phyloP scores from a whole-genome alignment of 2,329 filamentous ascomycete species.

The Volutella citrinella region DNA sequence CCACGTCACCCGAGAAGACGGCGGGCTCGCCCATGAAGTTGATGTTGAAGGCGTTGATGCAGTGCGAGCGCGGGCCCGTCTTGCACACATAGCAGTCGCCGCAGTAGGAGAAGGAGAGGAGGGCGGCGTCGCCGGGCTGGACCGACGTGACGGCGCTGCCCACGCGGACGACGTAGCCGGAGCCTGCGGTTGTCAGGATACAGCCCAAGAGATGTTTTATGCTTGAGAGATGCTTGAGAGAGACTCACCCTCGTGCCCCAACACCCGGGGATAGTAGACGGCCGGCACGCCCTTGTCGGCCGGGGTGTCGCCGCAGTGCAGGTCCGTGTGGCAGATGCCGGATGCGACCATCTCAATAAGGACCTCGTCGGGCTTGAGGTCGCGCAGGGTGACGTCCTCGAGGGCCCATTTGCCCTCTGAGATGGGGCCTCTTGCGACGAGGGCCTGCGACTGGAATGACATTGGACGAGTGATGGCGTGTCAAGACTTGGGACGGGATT shows the following conservation, averaged over 20 bases:
- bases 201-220: no score
- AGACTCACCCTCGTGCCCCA: slow-evolving; percentile 51
- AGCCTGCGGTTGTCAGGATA: no score
- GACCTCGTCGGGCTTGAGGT: slow-evolving; percentile 41
- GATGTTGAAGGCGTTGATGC: slow-evolving; percentile 42
- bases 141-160: slow-evolving; percentile 47
- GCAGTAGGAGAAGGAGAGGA: slow-evolving; percentile 41
- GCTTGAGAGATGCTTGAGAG: not conserved
- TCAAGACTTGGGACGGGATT: no score
- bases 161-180: slow-evolving; percentile 42
- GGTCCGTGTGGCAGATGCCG: slow-evolving; percentile 55
- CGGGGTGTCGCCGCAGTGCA: slow-evolving; percentile 39
- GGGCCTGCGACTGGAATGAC: slow-evolving; percentile 25
- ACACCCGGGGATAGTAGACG: slow-evolving; percentile 28
- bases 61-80: slow-evolving; percentile 44
- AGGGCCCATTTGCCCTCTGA: slow-evolving; percentile 31
- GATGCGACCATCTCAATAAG: slow-evolving; percentile 51
- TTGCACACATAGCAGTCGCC: slow-evolving; percentile 44
- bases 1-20: slow-evolving; percentile 12
- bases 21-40: slow-evolving; percentile 41
- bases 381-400: slow-evolving; percentile 27
- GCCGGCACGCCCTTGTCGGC: slow-evolving; percentile 11
- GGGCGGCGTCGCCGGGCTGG: slow-evolving; percentile 51
- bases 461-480: no score
- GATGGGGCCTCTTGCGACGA: slow-evolving; percentile 29